Evolutionary conservation across 805 yeast species (phyloP).

Genomic region (Diddensiella caesifluorescens): DNA sequence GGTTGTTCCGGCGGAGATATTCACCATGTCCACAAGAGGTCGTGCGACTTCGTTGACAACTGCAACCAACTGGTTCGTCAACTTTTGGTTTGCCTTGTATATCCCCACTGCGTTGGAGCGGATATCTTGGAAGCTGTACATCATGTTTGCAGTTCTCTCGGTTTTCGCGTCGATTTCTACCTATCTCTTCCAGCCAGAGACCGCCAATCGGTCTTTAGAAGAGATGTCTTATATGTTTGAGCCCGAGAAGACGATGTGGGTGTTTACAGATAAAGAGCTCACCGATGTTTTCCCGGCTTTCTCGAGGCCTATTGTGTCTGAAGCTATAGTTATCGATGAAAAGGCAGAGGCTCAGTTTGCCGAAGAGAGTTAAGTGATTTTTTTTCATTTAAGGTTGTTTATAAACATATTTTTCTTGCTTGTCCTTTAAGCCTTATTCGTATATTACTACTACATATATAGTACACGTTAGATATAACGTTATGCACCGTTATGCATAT

Average conservation of each 20-base stretch:
- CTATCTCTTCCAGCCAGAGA: slow-evolving; percentile 67
- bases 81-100: slow-evolving; percentile 58
- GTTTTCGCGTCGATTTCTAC: slow-evolving; percentile 56
- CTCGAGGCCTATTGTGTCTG: background rate
- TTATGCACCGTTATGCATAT: no score
- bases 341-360: background rate
- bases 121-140: slow-evolving; percentile 64
- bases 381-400: no score
- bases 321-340: background rate
- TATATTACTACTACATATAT: no score
- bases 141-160: slow-evolving; percentile 56
- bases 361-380: background rate
- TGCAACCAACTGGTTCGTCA: slow-evolving; percentile 40
- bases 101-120: slow-evolving; percentile 63
- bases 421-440: no score
- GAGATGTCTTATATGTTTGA: slow-evolving; percentile 67
- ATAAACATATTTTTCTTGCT: no score
- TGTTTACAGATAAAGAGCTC: slow-evolving; percentile 14
- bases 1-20: slow-evolving; percentile 64
- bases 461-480: no score
- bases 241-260: slow-evolving; percentile 26
- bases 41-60: slow-evolving; percentile 53
- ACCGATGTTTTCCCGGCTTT: slow-evolving; percentile 3
- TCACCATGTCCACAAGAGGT: slow-evolving; percentile 54
- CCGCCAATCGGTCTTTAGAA: slow-evolving; percentile 75